Evolutionary conservation across 2,329 filamentous ascomycete species (phyloP), one percentile per base, ranked within the genome.

Genomic region (Arachnomyces sp.): DNA sequence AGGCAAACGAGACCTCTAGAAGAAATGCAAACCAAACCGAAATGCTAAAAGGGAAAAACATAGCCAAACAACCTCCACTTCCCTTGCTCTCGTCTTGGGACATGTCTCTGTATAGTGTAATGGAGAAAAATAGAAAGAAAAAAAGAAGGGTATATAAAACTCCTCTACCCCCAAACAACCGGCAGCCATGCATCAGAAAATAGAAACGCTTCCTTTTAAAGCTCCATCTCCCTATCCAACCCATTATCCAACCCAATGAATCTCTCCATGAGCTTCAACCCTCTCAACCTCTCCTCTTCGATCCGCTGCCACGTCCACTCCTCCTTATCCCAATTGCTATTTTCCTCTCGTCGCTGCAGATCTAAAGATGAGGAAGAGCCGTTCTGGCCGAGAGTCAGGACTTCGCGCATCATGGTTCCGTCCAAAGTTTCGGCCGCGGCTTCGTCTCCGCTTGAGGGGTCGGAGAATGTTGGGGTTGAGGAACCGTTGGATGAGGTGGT

Each of bases 221-320:
- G 34, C 28, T 18, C 28, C 14, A 35, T 41, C 29, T 74, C 72
- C 9, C 69, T 69, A 51, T 74, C 66, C 46, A 78, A 55, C 39
- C 44, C 57, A 18, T 59, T 65, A 51, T 80, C 76, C 49, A 81
- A 52, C 9, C 58, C 63, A 17, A 71, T 65, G 55, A 77, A 80
- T 31, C 73, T 68, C 50, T 70, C 64, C 3, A 78, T 75, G 21
- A 78, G 61, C 43, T 66, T 61, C 52, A 81, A 46, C 0, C 78
- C 78, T 31, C 73, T 62, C 36, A 69, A 43, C 28, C 78, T 64
- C 56, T 80, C 74, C 43, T 66, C 61, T 49, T 82, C 77, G 44
- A 82, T 75, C 14, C 67, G 63, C 40, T 78, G 71, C 77, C 77
- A 82, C 3, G 69, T 71, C 77, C 77, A 80, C 21, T 69, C 66